Percentiles rank a stretch among this genome's conserved stretches.
These are phyloP conservation scores for Agroathelia rolfsii DNA, from an alignment of 1,284 basidiomycete genomes.

Conservation along the genomic window DNA sequence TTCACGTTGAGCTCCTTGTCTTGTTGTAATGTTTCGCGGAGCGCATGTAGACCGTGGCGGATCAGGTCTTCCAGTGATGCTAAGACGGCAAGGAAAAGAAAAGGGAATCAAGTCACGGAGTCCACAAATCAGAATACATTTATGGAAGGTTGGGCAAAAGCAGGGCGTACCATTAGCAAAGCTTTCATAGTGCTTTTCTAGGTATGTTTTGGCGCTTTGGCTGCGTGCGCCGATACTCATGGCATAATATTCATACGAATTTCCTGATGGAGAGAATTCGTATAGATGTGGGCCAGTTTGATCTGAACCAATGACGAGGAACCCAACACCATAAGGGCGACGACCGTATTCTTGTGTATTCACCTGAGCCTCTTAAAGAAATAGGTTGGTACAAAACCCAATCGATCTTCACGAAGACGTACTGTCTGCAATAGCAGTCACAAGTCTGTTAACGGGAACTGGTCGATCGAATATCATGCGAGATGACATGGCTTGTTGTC, in stretches of 20 bases:
- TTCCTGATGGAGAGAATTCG: slow-evolving; percentile 96
- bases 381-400: slow-evolving; percentile 16
- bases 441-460: slow-evolving; percentile 88
- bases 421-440: slow-evolving; percentile 94
- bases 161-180: slow-evolving; percentile 69
- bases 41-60: slow-evolving; percentile 84
- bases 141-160: slow-evolving; percentile 50
- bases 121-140: not conserved
- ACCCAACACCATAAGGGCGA: slow-evolving; percentile 96
- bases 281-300: slow-evolving; percentile 93
- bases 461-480: slow-evolving; percentile 94
- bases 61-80: slow-evolving; percentile 80
- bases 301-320: slow-evolving; percentile 95
- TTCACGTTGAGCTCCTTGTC: slow-evolving; percentile 88
- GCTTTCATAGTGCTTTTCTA: slow-evolving; percentile 88
- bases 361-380: slow-evolving; percentile 79
- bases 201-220: slow-evolving; percentile 97
- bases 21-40: slow-evolving; percentile 93
- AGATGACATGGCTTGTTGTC: slow-evolving; percentile 96
- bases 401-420: slow-evolving; percentile 20
- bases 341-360: slow-evolving; percentile 99
- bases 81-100: slow-evolving; percentile 20
- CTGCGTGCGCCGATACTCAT: slow-evolving; percentile 97
- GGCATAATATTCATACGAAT: slow-evolving; percentile 96
- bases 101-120: slow-evolving; percentile 7